These are phyloP conservation scores for Cercis canadensis DNA, from an alignment of 306 rosid species.

Conservation along the genomic window DNA sequence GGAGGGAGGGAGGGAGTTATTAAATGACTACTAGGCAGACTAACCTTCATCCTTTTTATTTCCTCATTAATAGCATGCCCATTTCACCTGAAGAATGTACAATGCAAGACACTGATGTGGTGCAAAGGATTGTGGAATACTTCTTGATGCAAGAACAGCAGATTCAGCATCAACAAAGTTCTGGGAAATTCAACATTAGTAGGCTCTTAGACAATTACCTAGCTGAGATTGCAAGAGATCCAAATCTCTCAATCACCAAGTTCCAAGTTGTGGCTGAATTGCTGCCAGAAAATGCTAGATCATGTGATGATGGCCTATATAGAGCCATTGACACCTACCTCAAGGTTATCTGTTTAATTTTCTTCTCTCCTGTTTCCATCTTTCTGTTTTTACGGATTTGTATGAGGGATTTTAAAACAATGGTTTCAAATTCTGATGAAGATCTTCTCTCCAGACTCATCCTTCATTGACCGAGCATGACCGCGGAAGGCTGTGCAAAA, in stretches of 20 bases:
- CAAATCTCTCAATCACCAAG: slow-evolving; percentile 77
- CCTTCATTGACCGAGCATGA: slow-evolving; percentile 77
- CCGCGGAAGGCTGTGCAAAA: slow-evolving; percentile 83
- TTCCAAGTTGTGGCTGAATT: slow-evolving; percentile 85
- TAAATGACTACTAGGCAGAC: neutral
- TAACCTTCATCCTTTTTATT: slow-evolving; percentile 35
- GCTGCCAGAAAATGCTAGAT: slow-evolving; percentile 79
- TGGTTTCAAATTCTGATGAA: slow-evolving; percentile 32
- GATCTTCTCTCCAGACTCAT: slow-evolving; percentile 66
- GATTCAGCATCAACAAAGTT: slow-evolving; percentile 64
- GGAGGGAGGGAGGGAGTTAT: too few species aligned
- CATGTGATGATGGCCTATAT: slow-evolving; percentile 82
- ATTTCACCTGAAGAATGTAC: slow-evolving; percentile 67
- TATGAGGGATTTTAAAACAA: slow-evolving; percentile 21
- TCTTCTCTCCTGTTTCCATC: slow-evolving; percentile 30
- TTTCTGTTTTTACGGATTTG: neutral
- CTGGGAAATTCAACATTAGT: slow-evolving; percentile 67
- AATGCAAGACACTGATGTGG: slow-evolving; percentile 77
- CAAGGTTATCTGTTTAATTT: slow-evolving; percentile 60
- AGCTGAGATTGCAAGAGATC: slow-evolving; percentile 90
- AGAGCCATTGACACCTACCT: slow-evolving; percentile 93
- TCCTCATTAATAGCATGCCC: slow-evolving; percentile 42
- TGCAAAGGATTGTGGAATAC: slow-evolving; percentile 86
- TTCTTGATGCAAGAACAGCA: slow-evolving; percentile 86
- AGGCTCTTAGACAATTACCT: slow-evolving; percentile 88